These are phyloP conservation scores for Leptographium flavum DNA, from an alignment of 2,329 filamentous ascomycete genomes.

Conservation along the genomic window DNA sequence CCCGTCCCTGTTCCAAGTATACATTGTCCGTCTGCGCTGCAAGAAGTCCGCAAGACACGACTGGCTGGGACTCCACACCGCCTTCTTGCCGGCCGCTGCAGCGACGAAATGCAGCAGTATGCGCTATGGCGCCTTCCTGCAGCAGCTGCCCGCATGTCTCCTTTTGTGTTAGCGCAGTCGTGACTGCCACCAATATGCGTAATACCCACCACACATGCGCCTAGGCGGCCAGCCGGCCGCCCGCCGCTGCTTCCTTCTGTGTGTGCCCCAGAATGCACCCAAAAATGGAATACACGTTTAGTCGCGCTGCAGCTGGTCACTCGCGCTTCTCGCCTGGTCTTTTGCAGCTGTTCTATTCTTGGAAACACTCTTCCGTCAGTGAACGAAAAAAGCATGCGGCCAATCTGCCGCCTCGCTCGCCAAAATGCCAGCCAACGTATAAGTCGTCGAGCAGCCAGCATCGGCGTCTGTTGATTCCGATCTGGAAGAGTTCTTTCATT, in stretches of 20 bases:
- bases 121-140: too few relatives aligned
- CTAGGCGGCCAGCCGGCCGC: neutral
- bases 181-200: neutral
- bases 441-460: slow-evolving; percentile 30
- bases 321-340: neutral
- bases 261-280: neutral
- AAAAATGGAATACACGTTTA: neutral
- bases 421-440: slow-evolving; percentile 27
- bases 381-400: neutral
- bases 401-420: neutral
- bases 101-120: too few relatives aligned
- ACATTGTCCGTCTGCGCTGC: too few relatives aligned
- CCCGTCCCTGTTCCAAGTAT: too few relatives aligned
- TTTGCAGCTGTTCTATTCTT: neutral
- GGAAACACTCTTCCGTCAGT: neutral
- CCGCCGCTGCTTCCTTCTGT: neutral
- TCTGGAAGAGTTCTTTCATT: neutral
- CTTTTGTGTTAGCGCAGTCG: neutral
- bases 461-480: neutral
- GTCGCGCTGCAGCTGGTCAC: neutral
- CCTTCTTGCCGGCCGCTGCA: neutral
- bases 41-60: too few relatives aligned
- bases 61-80: too few relatives aligned
- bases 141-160: neutral
- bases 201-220: neutral